These are phyloP conservation scores for Carallia brachiata DNA, from an alignment of 345 rosid genomes.

Conservation along the genomic window DNA sequence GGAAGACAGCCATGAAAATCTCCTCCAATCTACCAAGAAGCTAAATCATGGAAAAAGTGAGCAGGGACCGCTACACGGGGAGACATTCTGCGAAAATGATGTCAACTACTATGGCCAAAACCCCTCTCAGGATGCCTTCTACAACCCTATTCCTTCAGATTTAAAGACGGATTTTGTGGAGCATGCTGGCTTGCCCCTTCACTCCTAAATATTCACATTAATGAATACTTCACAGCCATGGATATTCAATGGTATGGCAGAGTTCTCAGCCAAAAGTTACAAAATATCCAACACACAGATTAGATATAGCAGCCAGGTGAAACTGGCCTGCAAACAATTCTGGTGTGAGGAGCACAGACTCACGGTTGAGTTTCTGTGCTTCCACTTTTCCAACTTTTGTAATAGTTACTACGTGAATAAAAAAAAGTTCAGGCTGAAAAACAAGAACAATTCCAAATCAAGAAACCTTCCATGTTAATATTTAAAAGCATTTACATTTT, in stretches of 20 bases:
- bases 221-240: neutral
- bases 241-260: neutral
- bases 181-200: slow-evolving; percentile 25
- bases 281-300: slow-evolving; percentile 9
- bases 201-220: slow-evolving; percentile 15
- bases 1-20: slow-evolving; percentile 18
- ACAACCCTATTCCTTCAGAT: slow-evolving; percentile 24
- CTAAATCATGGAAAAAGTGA: slow-evolving; percentile 8
- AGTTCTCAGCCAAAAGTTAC: neutral
- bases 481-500: neutral
- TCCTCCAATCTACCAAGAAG: slow-evolving; percentile 17
- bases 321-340: no score
- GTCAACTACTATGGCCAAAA: slow-evolving; percentile 21
- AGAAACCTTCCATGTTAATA: neutral
- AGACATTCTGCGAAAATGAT: slow-evolving; percentile 1
- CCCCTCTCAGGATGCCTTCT: slow-evolving; percentile 24
- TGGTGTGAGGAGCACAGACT: no score
- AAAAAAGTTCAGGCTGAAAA: neutral
- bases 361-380: no score
- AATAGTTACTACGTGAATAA: neutral
- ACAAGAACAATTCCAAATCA: neutral
- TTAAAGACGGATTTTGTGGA: slow-evolving; percentile 25
- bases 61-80: slow-evolving; percentile 16
- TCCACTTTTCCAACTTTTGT: no score
- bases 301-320: neutral